phyloP scores from a whole-genome alignment of 805 yeast species.

The Sugiyamaella qingdaonensis region DNA sequence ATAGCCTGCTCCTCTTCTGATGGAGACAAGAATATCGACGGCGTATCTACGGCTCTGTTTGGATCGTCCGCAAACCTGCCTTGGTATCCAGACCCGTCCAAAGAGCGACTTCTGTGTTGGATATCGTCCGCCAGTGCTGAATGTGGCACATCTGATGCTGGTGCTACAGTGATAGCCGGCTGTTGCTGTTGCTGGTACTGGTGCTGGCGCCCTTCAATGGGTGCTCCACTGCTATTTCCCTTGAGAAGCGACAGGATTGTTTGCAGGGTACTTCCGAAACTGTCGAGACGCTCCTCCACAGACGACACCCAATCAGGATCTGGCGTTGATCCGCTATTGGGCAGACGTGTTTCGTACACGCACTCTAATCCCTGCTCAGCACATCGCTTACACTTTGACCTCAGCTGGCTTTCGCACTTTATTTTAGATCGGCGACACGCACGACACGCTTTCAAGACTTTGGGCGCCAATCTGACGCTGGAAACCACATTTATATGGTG shows the following conservation, averaged over 20 bases:
- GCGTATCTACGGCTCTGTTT: neutral
- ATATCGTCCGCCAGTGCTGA: neutral
- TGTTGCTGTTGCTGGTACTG: neutral
- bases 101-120: neutral
- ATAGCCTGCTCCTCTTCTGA: neutral
- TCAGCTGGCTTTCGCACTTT: slow-evolving; percentile 49
- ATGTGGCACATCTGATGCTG: neutral
- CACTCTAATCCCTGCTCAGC: slow-evolving; percentile 49
- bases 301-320: slow-evolving; percentile 33
- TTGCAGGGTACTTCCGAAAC: slow-evolving; percentile 39
- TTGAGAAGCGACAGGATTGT: slow-evolving; percentile 37
- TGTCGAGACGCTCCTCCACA: slow-evolving; percentile 39
- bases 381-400: slow-evolving; percentile 58
- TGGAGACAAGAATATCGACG: neutral
- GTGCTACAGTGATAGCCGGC: neutral
- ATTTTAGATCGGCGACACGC: slow-evolving; percentile 60
- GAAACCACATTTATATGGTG: slow-evolving; percentile 12
- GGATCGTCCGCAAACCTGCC: neutral
- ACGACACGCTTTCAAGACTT: slow-evolving; percentile 50
- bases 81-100: neutral
- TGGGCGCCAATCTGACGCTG: slow-evolving; percentile 4
- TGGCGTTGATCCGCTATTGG: slow-evolving; percentile 26
- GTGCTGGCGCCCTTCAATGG: neutral
- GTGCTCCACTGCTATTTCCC: slow-evolving; percentile 16
- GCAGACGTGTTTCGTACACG: slow-evolving; percentile 52